Evolutionary conservation across 208 protist genomes (phyloP), one percentile per base, ranked within the genome.

Genomic region (Porcisia hertigi): DNA sequence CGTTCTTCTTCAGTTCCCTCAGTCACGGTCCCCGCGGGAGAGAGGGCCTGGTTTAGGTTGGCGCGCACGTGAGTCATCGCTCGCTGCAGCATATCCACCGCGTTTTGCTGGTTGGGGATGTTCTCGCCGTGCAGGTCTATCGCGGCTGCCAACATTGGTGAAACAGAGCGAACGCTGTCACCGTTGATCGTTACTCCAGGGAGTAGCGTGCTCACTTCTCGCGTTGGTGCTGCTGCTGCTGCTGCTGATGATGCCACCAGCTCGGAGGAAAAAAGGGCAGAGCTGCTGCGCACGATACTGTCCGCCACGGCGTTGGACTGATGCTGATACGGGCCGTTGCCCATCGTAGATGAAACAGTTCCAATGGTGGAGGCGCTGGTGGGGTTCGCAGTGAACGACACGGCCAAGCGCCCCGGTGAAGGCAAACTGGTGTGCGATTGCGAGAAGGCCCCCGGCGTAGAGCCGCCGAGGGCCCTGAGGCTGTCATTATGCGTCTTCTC

Each of bases 21-120:
- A 6, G 5, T 34, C 18, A 7, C 3, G 11, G 3, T 1, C 8
- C 6, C 53, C 20, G 12, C 2, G 47, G 62, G 3, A 12, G 52
- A 49, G 30, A 2, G 69, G 64, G 20, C 12, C 36, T 62, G 45
- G 52, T 76, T 71, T 18, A 81, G 47, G 18, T 47, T 43, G 18
- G 71, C 25, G 3, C 70, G 71, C 25, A 81, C 77, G 71, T 81
- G 77, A 59, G 53, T 76, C 25, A 81, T 72, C 6, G 77, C 77
- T 3, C 71, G 64, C 58, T 77, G 71, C 64, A 81, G 71, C 72
- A 62, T 72, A 41, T 76, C 77, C 71, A 81, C 65, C 41, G 77
- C 71, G 65, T 73, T 58, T 20, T 58, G 57, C 49, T 53, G 43
- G 1, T 30, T n/a, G 54, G 58, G 65, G 16, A 14, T 39, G n/a